Base-by-base conservation (phyloP, 306 rosid genomes). In the Calophaca sinica region DNA sequence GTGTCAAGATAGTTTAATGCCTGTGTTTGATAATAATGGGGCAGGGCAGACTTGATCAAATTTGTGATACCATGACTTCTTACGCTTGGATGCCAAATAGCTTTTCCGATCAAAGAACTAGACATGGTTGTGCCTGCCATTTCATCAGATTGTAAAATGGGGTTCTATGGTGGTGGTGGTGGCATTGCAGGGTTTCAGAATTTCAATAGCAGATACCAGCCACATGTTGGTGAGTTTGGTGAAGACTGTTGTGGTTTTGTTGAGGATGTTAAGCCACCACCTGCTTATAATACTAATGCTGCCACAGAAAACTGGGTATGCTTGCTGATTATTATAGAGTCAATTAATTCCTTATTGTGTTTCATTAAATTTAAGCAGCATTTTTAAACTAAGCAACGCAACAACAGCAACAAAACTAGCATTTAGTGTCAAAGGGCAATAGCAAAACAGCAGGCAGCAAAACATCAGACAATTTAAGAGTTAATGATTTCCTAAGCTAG, bases 241-340 rank as follows among this genome's bases (percentile, higher is more conserved):
- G 96, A 90, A 5, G 91, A 90, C 74, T 76, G 81, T 65, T 85
- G 81, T 80, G 87, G 82, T 14, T 44, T 87, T 38, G 57, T 74
- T 14, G 85, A 87, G 61, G 90, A 91, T 48, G 14, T 79, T 58
- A 87, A 86, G 76, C 88, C 88, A 5, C 81, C 83, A 13, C 10
- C 78, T 38, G 20, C 53, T 59, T 39, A 2, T 28, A 6, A 79
- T 77, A 73, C 84, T 49, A 82, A 70, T 20, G 73, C 76, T 57
- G 59, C 81, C 0, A 77, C 51, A 68, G 83, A 84, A 35, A 87
- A 84, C n/a, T 79, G 88, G 92, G n/a, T n/a, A n/a, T n/a, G n/a
- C n/a, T n/a, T n/a, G n/a, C n/a, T n/a, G n/a, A n/a, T n/a, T n/a
- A n/a, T n/a, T n/a, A n/a, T n/a, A n/a, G n/a, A n/a, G n/a, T n/a